Evolutionary conservation across 345 rosid genomes (phyloP), one percentile per base, ranked within the genome.

Genomic region (Camelina neglecta): DNA sequence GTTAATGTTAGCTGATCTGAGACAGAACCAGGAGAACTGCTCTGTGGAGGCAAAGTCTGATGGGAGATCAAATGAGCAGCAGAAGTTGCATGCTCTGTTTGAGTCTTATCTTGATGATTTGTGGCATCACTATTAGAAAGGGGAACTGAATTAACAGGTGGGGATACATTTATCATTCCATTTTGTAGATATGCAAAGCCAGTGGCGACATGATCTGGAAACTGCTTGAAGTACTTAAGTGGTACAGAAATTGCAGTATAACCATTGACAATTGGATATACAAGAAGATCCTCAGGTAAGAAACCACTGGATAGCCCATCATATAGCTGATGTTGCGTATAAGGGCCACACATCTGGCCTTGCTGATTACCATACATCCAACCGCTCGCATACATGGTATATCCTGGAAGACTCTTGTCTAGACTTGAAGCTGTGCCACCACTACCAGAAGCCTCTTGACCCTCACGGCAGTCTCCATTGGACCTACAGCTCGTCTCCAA

Each of bases 271-370:
- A 88, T 73, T 9, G 96, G 99, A 80, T 91, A 93, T 16, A 96
- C 92, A 45, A 80, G 97, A 80, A 96, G 95, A 67, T 90, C 96
- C 44, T 85, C 86, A 0, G 97, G 98, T 77, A 96, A 84, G 77
- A 93, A 96, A 23, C 96, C 93, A 71, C 93, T 83, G 4, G 84
- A 86, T 68, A 96, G 75, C 11, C 98, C 98, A 65, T 93, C 96
- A 26, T 68, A 86, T 20, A 96, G 76, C 82, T 96, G 99, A 21
- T 93, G 88, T 55, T 89, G 93, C 51, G 92, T 80, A 60, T 95
- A 95, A 74, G 98, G 97, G 49, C 99, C 99, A 75, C 97, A 93
- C 94, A 95, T 86, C 73, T 87, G 89, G 23, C 96, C 90, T 66
- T 84, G 84, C 71, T 93, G 94, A 79, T 95, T 93, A 21, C 82